Evolutionary conservation across 1,139 yeast species (phyloP).

Genomic region (Protomyces inundatus): DNA sequence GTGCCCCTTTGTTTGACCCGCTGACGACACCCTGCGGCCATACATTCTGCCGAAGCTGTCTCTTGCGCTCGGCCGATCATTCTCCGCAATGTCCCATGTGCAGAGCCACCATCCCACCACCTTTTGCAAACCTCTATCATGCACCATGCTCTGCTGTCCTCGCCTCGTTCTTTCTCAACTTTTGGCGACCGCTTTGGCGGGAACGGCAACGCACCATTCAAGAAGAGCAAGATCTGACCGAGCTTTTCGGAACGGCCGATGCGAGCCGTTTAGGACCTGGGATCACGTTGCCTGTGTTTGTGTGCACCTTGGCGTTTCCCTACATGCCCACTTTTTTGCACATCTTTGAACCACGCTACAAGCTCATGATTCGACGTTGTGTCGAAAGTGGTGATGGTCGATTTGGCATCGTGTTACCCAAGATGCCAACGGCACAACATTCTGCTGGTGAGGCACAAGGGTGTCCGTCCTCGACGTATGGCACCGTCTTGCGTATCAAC

Average conservation of each 20-base stretch:
- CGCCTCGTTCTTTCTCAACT: slow-evolving; percentile 6
- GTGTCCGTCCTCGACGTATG: slow-evolving; percentile 21
- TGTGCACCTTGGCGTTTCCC: slow-evolving; percentile 28
- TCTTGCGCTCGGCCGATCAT: slow-evolving; percentile 26
- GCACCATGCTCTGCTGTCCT: slow-evolving; percentile 16
- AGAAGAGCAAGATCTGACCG: slow-evolving; percentile 5
- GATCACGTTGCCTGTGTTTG: slow-evolving; percentile 25
- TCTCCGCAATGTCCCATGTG: slow-evolving; percentile 27
- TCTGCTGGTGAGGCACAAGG: slow-evolving; percentile 18
- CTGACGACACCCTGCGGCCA: slow-evolving; percentile 29
- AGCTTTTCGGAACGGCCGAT: slow-evolving; percentile 18
- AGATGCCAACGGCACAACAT: not conserved
- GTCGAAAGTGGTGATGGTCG: slow-evolving; percentile 24
- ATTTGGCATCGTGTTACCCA: slow-evolving; percentile 22
- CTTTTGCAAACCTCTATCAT: slow-evolving; percentile 19
- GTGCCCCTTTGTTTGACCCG: slow-evolving; percentile 26
- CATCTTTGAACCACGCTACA: slow-evolving; percentile 29
- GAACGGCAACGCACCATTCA: slow-evolving; percentile 11
- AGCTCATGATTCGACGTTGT: slow-evolving; percentile 27
- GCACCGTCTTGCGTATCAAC: slow-evolving; percentile 18
- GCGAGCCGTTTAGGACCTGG: slow-evolving; percentile 24
- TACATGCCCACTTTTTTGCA: slow-evolving; percentile 28
- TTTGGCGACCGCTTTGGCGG: slow-evolving; percentile 18
- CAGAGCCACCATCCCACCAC: slow-evolving; percentile 26
- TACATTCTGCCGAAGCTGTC: slow-evolving; percentile 27